Percentiles rank a stretch among this genome's conserved stretches.
phyloP scores from a whole-genome alignment of 805 yeast species.

The Candida xiaguanensis region DNA sequence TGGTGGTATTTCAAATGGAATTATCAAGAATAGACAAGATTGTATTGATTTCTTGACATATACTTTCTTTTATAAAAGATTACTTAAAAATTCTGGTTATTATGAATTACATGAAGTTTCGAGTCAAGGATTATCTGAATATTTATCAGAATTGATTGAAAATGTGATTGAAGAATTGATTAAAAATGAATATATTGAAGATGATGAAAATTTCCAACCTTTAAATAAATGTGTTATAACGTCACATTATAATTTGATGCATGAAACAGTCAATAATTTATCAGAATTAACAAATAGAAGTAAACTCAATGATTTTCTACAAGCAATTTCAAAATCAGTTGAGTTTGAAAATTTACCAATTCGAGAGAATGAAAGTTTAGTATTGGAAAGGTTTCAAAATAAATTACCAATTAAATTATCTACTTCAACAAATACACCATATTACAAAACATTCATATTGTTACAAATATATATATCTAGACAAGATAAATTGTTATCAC shows the following conservation, averaged over 20 bases:
- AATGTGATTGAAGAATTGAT: slow-evolving; percentile 57
- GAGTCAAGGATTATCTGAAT: slow-evolving; percentile 71
- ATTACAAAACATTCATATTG: slow-evolving; percentile 67
- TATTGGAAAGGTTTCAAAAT: slow-evolving; percentile 49
- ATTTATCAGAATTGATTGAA: slow-evolving; percentile 81
- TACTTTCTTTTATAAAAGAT: slow-evolving; percentile 75
- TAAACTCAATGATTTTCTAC: slow-evolving; percentile 59
- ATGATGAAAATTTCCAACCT: slow-evolving; percentile 46
- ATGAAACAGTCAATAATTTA: slow-evolving; percentile 63
- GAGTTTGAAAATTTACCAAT: slow-evolving; percentile 70
- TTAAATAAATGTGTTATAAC: slow-evolving; percentile 72
- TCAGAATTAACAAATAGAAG: slow-evolving; percentile 51
- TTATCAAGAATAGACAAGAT: slow-evolving; percentile 69
- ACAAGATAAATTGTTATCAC: slow-evolving; percentile 42
- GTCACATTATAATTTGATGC: slow-evolving; percentile 65
- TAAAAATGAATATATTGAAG: slow-evolving; percentile 60
- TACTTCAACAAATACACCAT: slow-evolving; percentile 45
- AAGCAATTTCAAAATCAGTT: slow-evolving; percentile 58
- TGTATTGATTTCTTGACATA: slow-evolving; percentile 89
- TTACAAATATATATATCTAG: slow-evolving; percentile 82
- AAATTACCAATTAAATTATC: slow-evolving; percentile 59
- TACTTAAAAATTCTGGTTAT: slow-evolving; percentile 80
- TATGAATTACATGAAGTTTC: slow-evolving; percentile 72
- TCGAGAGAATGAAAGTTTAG: slow-evolving; percentile 49
- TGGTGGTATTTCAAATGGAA: slow-evolving; percentile 66